Percentiles rank a stretch among this genome's conserved stretches.
Evolutionary conservation across 495 filamentous ascomycete genomes (phyloP).

Genomic region (Penicillium crystallinum): DNA sequence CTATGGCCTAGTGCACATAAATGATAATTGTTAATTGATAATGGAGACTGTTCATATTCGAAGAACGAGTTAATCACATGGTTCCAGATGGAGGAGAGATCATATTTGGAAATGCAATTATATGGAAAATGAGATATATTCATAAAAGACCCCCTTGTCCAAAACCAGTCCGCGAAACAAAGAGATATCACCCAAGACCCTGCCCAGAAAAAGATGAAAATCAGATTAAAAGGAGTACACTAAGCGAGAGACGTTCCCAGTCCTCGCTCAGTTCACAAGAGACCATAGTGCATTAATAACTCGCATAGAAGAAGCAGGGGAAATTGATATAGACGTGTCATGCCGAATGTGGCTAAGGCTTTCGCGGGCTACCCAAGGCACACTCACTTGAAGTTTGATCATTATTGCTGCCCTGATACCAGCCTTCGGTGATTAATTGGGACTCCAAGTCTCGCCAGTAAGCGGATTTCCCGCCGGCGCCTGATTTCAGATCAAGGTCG

Average conservation of each 20-base stretch:
- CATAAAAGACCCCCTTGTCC: background rate
- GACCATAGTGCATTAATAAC: background rate
- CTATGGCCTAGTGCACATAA: too few relatives aligned
- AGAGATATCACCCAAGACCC: background rate
- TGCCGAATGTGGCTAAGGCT: background rate
- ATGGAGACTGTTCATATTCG: background rate
- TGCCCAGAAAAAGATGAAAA: background rate
- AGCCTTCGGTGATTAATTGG: slow-evolving; percentile 61
- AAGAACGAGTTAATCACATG: too few relatives aligned
- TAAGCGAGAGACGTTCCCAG: too few relatives aligned
- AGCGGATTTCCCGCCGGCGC: slow-evolving; percentile 55
- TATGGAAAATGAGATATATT: background rate
- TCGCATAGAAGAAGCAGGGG: background rate
- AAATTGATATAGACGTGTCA: background rate
- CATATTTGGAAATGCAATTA: background rate
- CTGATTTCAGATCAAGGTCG: slow-evolving; percentile 85
- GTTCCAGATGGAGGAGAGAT: too few relatives aligned
- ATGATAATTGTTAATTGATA: background rate
- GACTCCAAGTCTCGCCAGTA: slow-evolving; percentile 70
- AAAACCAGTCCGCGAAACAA: background rate
- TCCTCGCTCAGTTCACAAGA: background rate
- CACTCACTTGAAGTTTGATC: slow-evolving; percentile 28
- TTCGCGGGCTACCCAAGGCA: slow-evolving; percentile 20
- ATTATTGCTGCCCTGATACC: slow-evolving; percentile 55
- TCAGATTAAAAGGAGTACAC: background rate